Evolutionary conservation across 148 eudicot species (phyloP).

Genomic region (Dysphania ambrosioides): DNA sequence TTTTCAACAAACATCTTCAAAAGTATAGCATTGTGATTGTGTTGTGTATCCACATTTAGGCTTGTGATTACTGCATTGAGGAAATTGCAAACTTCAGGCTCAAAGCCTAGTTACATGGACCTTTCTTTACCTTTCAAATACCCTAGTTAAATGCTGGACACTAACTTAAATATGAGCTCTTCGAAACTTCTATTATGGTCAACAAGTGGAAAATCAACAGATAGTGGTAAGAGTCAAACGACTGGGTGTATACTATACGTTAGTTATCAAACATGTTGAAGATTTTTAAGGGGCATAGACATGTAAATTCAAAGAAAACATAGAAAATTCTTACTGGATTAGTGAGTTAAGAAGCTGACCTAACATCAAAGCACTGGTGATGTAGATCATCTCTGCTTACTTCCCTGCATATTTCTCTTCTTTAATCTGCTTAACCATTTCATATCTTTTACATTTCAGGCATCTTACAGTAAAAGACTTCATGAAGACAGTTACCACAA

Average conservation of each 20-base stretch:
- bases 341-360: neutral
- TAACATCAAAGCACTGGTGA: too few species aligned
- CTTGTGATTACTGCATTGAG: too few species aligned
- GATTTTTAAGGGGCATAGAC: too few species aligned
- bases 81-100: too few species aligned
- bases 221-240: neutral
- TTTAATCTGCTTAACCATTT: too few species aligned
- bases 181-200: neutral
- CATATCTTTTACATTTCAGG: conserved; percentile 40
- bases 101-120: too few species aligned
- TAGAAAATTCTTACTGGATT: neutral
- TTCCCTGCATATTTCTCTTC: too few species aligned
- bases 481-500: conserved; percentile 46
- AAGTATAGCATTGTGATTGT: neutral
- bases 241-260: neutral
- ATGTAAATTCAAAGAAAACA: too few species aligned
- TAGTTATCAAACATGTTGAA: too few species aligned
- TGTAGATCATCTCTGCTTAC: too few species aligned
- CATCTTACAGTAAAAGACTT: conserved; percentile 67
- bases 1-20: neutral
- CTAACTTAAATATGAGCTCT: neutral
- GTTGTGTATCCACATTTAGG: too few species aligned
- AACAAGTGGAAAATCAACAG: neutral
- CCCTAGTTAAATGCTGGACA: neutral
- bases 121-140: too few species aligned